Evolutionary conservation across 164 flowering plant species (phyloP), one percentile per base, ranked within the genome.

Genomic region (Tetrastigma voinierianum): DNA sequence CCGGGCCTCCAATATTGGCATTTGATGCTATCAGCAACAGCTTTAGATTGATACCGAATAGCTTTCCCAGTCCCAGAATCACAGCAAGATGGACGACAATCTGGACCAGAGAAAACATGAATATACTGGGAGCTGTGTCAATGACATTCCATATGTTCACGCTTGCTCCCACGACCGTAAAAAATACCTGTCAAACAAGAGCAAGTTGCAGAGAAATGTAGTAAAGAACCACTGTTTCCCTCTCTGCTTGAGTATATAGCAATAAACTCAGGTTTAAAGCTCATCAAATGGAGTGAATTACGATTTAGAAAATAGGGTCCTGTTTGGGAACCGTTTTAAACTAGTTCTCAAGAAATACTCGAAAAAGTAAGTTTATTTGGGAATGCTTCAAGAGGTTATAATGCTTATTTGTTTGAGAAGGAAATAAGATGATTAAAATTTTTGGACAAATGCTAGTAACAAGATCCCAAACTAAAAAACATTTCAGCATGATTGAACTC

Each of bases 1-100:
- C 90, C 19, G 98, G 97, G 62, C 98, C 98, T 66, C 98, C 98
- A 14, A 94, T 88, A 57, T 94, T 94, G 14, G 97, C 97, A 72
- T 91, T 95, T 59, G 98, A 91, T 57, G 96, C 98, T 45, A 95
- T 3, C 40, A 95, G 89, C 78, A 95, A 62, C 24, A 84, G 82
- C 80, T 80, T 94, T 53, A 70, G 74, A 44, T 94, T 96, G 17
- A 94, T 57, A 10, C 83, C 57, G 32, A 90, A 65, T 7, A 95
- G 76, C 75, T 86, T 91, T 24, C 97, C 98, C n/a, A 91, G 59
- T 64, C 96, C 96, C 53, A 95, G 93, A 59, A 90, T 82, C 63
- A 95, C 76, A 7, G 80, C 87, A 51, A 95, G 97, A 81, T 91
- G 98, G 49, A 91, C 77, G 0, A 85, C 68, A 6, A 95, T 78